Percentiles rank a stretch among this genome's conserved stretches.
Evolutionary conservation across 192 early-diverging fungal species (phyloP).

Genomic region (Funneliformis geosporum): DNA sequence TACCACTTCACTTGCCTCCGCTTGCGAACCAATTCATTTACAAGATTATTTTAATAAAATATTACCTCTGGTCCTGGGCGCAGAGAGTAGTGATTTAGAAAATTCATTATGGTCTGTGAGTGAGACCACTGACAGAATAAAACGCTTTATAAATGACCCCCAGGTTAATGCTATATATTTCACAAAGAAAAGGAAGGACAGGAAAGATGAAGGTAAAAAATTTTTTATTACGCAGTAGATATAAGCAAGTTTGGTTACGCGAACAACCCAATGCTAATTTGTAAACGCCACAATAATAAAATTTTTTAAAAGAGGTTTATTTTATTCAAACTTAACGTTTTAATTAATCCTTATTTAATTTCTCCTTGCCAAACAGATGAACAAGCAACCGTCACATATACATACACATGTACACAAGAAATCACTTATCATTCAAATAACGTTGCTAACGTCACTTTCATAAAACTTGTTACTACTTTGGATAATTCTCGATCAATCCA

Average conservation of each 20-base stretch:
- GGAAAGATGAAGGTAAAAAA: conserved; percentile 59
- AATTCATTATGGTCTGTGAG: conserved; percentile 60
- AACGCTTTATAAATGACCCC: conserved; percentile 75
- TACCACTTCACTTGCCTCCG: background rate
- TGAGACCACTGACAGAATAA: conserved; percentile 73
- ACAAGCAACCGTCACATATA: conserved; percentile 31
- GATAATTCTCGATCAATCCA: conserved; percentile 73
- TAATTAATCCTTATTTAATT: background rate
- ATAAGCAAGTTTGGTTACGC: background rate
- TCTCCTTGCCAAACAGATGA: conserved; percentile 11
- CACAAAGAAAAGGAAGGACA: conserved; percentile 76
- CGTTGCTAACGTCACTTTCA: conserved; percentile 74
- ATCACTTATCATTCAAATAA: conserved; percentile 72
- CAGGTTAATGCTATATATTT: conserved; percentile 74
- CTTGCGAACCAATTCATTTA: conserved; percentile 62
- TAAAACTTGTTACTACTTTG: conserved; percentile 73
- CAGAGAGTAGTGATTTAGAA: conserved; percentile 61
- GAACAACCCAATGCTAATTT: background rate
- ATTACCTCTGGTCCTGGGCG: conserved; percentile 71
- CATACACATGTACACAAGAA: conserved; percentile 70
- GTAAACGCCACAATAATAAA: background rate
- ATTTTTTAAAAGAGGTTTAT: background rate
- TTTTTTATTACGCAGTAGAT: conserved; percentile 33
- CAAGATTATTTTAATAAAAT: conserved; percentile 72
- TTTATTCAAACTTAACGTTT: background rate